Evolutionary conservation across 2,329 filamentous ascomycete species (phyloP), one percentile per base, ranked within the genome.

Genomic region (Xylaria polymorpha): DNA sequence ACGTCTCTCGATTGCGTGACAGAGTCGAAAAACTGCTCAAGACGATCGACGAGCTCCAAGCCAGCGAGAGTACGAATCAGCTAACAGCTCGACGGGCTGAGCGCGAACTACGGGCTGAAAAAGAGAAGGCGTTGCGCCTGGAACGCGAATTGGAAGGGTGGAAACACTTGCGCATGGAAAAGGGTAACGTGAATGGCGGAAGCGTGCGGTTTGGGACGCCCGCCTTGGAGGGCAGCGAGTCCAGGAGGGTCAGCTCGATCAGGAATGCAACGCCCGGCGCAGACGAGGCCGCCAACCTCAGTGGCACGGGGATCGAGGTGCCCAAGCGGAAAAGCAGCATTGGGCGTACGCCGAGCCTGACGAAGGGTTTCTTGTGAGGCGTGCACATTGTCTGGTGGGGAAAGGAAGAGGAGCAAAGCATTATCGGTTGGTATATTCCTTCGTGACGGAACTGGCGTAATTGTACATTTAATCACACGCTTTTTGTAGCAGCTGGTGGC

Each of bases 11-110:
- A 72, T 90, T 94, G 77, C 92, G 95, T 70, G 95, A 98, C 82
- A 97, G 96, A 84, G 89, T 94, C 70, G 93, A 96, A 73, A 94
- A 94, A 78, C 90, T 98, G 5, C 90, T 99, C 60, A 87, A 90
- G 77, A 94, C 93, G 1, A 97, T 99, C 74, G 95, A 98, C 78
- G 95, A 98, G 79, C 88, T 99, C 41, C 95, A 99, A 80, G 90
- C 92, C 15, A 92, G 90, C 15, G 95, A 98, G 80, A 94, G 92
- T 25, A 85, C 90, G 12, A 91, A 90, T 56, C 94, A 98, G 79
- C 87, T 98, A 50, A 87, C 90, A 32, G 91, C 93, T 32, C 92
- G 95, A 66, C 90, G 95, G 51, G 94, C 94, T 18, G 95, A 99
- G 80, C 90, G 95, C 51, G 95, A 98, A 77, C 86, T 98, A 18